Percentiles rank a stretch among this genome's conserved stretches.
Conservation (phyloP, 2,329 filamentous ascomycete species). For the Microcyclospora tardicrescens region DNA sequence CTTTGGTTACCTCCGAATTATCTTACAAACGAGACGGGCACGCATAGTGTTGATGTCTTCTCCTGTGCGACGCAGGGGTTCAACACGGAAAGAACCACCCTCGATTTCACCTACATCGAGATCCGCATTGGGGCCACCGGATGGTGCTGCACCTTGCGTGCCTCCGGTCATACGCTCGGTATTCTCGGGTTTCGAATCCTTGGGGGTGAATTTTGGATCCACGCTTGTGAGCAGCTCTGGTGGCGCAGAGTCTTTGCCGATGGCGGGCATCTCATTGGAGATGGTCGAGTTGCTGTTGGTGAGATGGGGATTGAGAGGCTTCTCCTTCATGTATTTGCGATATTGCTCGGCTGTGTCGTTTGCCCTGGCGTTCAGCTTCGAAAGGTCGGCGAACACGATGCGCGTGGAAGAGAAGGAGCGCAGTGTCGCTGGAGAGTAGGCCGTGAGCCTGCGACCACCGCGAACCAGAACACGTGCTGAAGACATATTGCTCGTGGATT, state of each 20-base stretch:
- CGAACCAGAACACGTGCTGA: slow-evolving; percentile 31
- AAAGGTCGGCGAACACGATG: slow-evolving; percentile 18
- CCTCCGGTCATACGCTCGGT: slow-evolving; percentile 54
- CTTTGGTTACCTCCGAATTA: slow-evolving; percentile 2
- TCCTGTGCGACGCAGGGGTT: slow-evolving; percentile 72
- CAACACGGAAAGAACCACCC: slow-evolving; percentile 72
- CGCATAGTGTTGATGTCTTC: slow-evolving; percentile 80
- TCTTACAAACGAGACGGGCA: slow-evolving; percentile 63
- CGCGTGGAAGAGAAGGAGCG: slow-evolving; percentile 26
- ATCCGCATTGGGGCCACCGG: slow-evolving; percentile 44
- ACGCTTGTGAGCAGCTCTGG: slow-evolving; percentile 48
- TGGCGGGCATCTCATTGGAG: slow-evolving; percentile 47
- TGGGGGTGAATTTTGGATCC: slow-evolving; percentile 43
- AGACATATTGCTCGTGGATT: slow-evolving; percentile 26
- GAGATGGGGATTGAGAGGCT: slow-evolving; percentile 47
- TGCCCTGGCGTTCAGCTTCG: slow-evolving; percentile 32
- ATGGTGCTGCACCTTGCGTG: slow-evolving; percentile 39
- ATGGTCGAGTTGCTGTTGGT: slow-evolving; percentile 53
- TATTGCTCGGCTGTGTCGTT: slow-evolving; percentile 42
- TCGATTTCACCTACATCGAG: slow-evolving; percentile 77
- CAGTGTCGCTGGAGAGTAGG: slow-evolving; percentile 18
- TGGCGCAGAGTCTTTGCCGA: slow-evolving; percentile 44
- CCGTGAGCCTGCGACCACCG: slow-evolving; percentile 22
- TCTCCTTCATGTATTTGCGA: slow-evolving; percentile 44
- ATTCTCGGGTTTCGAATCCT: slow-evolving; percentile 48